phyloP scores from a whole-genome alignment of 2,329 filamentous ascomycete species.

The Monilinia aucupariae region DNA sequence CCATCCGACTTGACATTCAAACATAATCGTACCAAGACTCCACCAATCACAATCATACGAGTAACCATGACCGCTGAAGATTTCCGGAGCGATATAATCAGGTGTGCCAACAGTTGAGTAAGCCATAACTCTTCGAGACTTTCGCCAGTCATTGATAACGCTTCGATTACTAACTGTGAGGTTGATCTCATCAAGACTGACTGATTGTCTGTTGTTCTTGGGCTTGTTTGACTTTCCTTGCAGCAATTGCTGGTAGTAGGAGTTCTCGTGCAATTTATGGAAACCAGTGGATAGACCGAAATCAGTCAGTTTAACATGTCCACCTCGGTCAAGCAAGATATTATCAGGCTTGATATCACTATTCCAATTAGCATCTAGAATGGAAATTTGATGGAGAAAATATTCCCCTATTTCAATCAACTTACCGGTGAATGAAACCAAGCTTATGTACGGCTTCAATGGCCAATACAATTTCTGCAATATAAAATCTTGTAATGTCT shows the following conservation, averaged over 20 bases:
- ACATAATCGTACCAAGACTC: constrained; percentile 99
- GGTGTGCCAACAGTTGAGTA: constrained; percentile 98
- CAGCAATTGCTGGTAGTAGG: constrained; percentile 95
- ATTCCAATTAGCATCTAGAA: constrained; percentile 17
- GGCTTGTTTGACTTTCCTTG: constrained; percentile 68
- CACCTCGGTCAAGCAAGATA: constrained; percentile 88
- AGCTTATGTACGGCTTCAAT: constrained; percentile 98
- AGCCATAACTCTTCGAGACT: constrained; percentile 89
- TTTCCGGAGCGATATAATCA: constrained; percentile 97
- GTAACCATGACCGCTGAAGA: constrained; percentile 95
- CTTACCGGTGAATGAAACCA: constrained; percentile 95
- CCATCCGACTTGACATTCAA: constrained; percentile 97
- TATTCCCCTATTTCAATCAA: constrained; percentile 18
- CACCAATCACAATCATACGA: constrained; percentile 98
- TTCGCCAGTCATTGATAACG: constrained; percentile 98
- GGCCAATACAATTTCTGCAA: constrained; percentile 96
- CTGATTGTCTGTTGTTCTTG: constrained; percentile 77
- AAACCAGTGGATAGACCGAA: constrained; percentile 97
- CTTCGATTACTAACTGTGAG: constrained; percentile 95
- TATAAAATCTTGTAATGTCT: constrained; percentile 98
- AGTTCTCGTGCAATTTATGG: constrained; percentile 95
- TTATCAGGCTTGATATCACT: constrained; percentile 99
- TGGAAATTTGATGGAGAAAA: background rate
- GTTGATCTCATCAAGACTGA: constrained; percentile 96
- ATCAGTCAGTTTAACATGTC: constrained; percentile 96